These are phyloP conservation scores for Acaromyces ingoldii DNA, from an alignment of 1,284 basidiomycete species.

Conservation along the genomic window DNA sequence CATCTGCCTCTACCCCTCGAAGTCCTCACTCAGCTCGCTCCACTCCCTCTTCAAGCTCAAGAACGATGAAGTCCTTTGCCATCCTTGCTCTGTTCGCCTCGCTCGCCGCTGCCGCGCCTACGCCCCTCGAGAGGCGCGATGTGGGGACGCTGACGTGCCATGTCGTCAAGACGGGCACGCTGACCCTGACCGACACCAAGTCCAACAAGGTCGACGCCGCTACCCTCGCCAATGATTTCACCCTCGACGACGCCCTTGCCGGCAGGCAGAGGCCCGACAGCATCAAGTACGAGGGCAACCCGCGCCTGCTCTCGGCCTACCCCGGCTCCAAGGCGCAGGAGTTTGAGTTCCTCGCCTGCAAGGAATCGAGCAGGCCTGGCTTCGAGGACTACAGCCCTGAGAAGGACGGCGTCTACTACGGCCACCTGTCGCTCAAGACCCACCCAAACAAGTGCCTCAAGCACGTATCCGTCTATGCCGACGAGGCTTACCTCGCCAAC, in stretches of 20 bases:
- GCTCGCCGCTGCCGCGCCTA: neutral
- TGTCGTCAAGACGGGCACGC: neutral
- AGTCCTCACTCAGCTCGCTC: too few relatives aligned
- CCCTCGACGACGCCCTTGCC: neutral
- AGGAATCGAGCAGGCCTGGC: neutral
- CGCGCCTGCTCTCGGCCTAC: neutral
- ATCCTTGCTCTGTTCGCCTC: too few relatives aligned
- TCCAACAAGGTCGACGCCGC: neutral
- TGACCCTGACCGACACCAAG: neutral
- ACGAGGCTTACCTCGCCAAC: neutral
- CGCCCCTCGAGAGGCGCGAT: neutral
- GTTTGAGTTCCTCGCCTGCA: slow-evolving; percentile 4
- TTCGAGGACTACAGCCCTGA: neutral
- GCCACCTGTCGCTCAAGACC: neutral
- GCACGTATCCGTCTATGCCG: neutral
- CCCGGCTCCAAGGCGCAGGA: neutral
- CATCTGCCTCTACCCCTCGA: too few relatives aligned
- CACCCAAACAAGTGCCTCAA: neutral
- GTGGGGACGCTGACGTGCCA: neutral
- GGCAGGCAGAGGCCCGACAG: neutral
- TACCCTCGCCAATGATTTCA: neutral
- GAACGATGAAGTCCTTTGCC: too few relatives aligned
- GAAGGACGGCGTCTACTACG: neutral
- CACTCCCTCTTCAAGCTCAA: too few relatives aligned
- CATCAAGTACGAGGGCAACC: neutral